Base-by-base conservation (phyloP, 305 asterid species). In the Solanum aculeatissimum region DNA sequence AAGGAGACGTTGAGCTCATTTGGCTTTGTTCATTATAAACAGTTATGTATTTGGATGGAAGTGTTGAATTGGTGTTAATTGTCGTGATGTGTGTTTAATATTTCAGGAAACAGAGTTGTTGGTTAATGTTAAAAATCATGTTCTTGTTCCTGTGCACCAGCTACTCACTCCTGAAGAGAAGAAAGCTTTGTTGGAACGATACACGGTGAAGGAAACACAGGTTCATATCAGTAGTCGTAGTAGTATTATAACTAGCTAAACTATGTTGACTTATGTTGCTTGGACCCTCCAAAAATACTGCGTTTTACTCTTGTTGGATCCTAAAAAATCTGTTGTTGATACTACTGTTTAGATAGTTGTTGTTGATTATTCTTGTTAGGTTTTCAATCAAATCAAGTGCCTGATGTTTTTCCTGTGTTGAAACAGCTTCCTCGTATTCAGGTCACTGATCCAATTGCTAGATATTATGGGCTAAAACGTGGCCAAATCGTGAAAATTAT, bases 171-270 rank as follows among this genome's bases (percentile, higher is more conserved):
- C 87, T 8, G 96, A 88, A 49, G 96, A 95, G 87, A 94, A 95
- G 91, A 94, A 91, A 83, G 89, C 92, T 49, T 83, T 96, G 90
- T 91, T 94, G 79, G 95, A 90, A 85, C 91, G 92, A 92, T 94
- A 95, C 87, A 96, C 97, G 2, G 95, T 96, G 85, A 94, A 92
- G 84, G 99, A 93, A 81, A 92, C 98, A 54, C 98, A 94, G 96
- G 98, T 94, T 86, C 68, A 88, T 86, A 5, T 84, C 21, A 19
- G 65, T 32, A 83, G 10, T 57, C 40, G 14, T 70, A 5, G 10
- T 78, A 57, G 18, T 68, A 6, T 40, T 53, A 19, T 32, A 54
- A 54, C 45, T 80, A 65, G 7, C 3, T 23, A 19, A 69, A 72
- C 4, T 49, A 58, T 58, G 27, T 72, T 72, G 57, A 72, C 80